phyloP scores from a whole-genome alignment of 768 basidiomycete species.

The Udeniomyces megalosporus region DNA sequence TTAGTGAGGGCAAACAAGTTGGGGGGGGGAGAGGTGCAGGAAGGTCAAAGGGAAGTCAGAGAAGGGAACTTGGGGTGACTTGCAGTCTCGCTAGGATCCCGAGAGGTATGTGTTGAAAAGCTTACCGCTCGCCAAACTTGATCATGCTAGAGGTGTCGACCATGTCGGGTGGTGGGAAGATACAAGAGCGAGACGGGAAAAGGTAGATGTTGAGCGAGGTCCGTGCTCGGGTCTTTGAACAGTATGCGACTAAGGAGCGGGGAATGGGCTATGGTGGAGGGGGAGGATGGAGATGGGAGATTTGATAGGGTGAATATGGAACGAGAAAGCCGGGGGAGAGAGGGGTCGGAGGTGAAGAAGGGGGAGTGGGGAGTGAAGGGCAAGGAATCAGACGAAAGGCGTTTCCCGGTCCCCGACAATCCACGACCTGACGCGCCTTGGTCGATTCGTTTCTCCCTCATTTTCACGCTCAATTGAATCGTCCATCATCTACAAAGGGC shows the following conservation, averaged over 20 bases:
- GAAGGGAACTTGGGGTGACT: not conserved
- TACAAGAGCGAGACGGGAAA: not conserved
- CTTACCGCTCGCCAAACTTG: slow-evolving; percentile 9
- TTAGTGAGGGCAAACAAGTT: no score
- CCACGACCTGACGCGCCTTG: no score
- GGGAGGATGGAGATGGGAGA: not conserved
- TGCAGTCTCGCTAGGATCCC: no score
- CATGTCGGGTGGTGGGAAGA: not conserved
- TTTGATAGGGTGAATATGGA: not conserved
- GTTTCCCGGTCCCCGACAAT: no score
- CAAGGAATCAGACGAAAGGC: no score
- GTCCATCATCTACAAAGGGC: no score
- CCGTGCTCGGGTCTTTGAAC: not conserved
- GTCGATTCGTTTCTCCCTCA: no score
- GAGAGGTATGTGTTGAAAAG: no score
- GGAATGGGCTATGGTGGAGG: not conserved
- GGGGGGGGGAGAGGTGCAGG: no score
- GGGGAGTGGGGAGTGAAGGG: no score
- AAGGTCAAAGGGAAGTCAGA: not conserved
- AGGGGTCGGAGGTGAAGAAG: not conserved
- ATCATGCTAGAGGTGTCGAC: not conserved
- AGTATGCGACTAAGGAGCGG: not conserved
- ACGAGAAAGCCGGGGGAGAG: not conserved
- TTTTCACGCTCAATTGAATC: no score
- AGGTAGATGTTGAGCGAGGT: not conserved